phyloP scores from a whole-genome alignment of 345 rosid genomes.

The Sapria himalayana region DNA sequence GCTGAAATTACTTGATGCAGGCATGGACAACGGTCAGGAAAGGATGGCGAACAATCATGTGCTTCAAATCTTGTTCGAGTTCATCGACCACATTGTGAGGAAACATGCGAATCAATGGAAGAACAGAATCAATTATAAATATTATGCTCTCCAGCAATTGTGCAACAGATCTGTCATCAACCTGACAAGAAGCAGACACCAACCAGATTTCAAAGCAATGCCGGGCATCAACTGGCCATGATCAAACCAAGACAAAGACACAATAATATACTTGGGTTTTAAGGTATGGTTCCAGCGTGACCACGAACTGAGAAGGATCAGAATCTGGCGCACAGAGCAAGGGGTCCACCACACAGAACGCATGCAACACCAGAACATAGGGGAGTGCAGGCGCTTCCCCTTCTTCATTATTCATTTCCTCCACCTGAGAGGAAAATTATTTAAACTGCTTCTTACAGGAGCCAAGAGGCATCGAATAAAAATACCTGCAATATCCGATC shows the following conservation, averaged over 20 bases:
- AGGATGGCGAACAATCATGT: slow-evolving; percentile 87
- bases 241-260: too few relatives aligned
- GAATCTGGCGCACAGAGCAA: slow-evolving; percentile 79
- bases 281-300: slow-evolving; percentile 87
- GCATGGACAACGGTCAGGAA: slow-evolving; percentile 97
- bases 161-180: slow-evolving; percentile 65
- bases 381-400: slow-evolving; percentile 54
- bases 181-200: slow-evolving; percentile 29
- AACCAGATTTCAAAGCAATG: slow-evolving; percentile 5
- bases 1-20: slow-evolving; percentile 56
- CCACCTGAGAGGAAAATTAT: slow-evolving; percentile 31
- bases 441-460: too few relatives aligned
- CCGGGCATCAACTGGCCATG: too few relatives aligned
- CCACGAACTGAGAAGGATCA: slow-evolving; percentile 79
- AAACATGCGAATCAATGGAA: slow-evolving; percentile 70
- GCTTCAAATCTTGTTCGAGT: slow-evolving; percentile 88
- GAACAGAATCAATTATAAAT: slow-evolving; percentile 69
- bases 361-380: slow-evolving; percentile 69
- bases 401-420: slow-evolving; percentile 55
- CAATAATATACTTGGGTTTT: slow-evolving; percentile 70
- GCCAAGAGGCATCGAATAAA: too few relatives aligned
- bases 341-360: slow-evolving; percentile 90
- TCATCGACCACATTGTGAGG: slow-evolving; percentile 63
- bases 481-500: slow-evolving; percentile 87
- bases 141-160: slow-evolving; percentile 85